Conservation (phyloP, 805 yeast species). For the Teunomyces stri region DNA sequence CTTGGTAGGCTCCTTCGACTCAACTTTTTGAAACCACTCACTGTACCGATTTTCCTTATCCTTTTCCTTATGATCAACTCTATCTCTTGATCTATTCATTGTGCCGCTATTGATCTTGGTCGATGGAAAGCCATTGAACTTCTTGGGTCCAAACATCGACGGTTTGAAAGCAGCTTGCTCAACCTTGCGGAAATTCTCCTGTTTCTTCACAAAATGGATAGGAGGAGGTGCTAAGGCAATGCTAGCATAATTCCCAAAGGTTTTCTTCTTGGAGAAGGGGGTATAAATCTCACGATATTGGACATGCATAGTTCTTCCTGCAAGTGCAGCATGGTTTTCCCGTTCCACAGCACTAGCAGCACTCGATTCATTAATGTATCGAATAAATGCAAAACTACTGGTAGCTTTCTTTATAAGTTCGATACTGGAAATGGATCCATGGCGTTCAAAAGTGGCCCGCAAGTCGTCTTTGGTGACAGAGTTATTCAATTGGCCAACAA, state of each 20-base stretch:
- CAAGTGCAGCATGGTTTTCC: constrained; percentile 76
- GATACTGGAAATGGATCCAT: constrained; percentile 63
- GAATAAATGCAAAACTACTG: constrained; percentile 70
- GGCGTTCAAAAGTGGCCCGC: constrained; percentile 56
- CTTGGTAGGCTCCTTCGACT: neutral
- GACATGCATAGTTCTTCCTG: constrained; percentile 77
- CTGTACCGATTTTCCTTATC: constrained; percentile 1
- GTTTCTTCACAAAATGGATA: constrained; percentile 45
- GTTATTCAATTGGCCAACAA: constrained; percentile 69
- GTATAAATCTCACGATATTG: constrained; percentile 66
- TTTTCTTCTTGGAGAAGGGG: neutral
- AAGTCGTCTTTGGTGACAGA: constrained; percentile 55
- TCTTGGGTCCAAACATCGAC: constrained; percentile 1
- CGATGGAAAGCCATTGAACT: constrained; percentile 10
- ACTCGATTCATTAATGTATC: constrained; percentile 59
- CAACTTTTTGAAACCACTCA: constrained; percentile 2
- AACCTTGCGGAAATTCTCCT: neutral
- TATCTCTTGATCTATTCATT: neutral
- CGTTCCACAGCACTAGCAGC: constrained; percentile 87
- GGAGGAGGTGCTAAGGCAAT: constrained; percentile 80
- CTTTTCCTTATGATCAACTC: neutral
- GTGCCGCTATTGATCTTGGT: constrained; percentile 3
- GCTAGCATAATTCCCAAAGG: constrained; percentile 20
- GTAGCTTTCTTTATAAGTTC: constrained; percentile 51
- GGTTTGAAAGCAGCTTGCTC: neutral